Evolutionary conservation across 2,329 filamentous ascomycete species (phyloP), one percentile per base, ranked within the genome.

Genomic region (Hymenoscyphus fraxineus): DNA sequence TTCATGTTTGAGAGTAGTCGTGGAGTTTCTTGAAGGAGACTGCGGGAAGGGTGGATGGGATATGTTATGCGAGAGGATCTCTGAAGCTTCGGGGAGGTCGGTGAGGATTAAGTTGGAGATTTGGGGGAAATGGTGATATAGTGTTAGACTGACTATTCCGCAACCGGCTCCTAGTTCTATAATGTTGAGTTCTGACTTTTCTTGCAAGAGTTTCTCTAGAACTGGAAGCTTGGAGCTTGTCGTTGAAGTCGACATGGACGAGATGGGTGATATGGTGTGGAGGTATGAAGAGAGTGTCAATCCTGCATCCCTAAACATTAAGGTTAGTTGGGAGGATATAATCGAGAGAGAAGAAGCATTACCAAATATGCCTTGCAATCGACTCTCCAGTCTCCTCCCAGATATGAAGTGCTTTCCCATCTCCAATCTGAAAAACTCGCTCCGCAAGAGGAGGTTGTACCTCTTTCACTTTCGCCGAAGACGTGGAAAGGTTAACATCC

Each of bases 381-480:
- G 86, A 89, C 71, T 91, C 88, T 3, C 88, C 88, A 0, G 86
- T 89, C 71, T 91, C 88, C 73, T 91, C 88, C 79, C 84, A 87
- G 56, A 91, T 83, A 40, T 76, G 75, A 10, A 75, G 62, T 19
- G 66, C 57, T 32, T 27, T 41, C 13, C 27, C 58, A 13, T 41
- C 41, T 41, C 51, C 31, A 41, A 55, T 40, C 5, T 39, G 39
- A 47, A 74, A 71, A 5, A 70, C 63, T 47, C 73, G 60, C 64
- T 73, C 71, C 7, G 68, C 69, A 54, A 73, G 64, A 6, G 65
- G 65, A 22, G 62, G 38, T 41, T 47, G 6, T 13, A 56, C 39
- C 19, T 12, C 16, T 15, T 57, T 51, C 58, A 51, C 31, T 22
- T 38, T 19, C 19, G 13, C 56, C 6, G 61, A 7, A 9, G 15